Evolutionary conservation across 192 early-diverging fungal genomes (phyloP).

Genomic region (Pilobolus umbonatus): DNA sequence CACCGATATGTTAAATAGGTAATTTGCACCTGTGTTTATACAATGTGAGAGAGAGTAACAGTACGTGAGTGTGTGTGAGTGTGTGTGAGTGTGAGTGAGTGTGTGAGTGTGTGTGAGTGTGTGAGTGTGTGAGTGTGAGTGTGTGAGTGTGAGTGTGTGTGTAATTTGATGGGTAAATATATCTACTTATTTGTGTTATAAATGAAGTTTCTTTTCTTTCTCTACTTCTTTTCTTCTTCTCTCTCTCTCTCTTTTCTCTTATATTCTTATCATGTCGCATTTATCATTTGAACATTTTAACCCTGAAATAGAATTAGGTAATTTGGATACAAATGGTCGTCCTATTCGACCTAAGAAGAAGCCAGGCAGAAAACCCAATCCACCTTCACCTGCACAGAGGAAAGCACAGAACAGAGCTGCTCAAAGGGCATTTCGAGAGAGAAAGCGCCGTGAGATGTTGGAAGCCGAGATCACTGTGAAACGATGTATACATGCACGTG

Average conservation of each 20-base stretch:
- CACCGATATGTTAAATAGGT: no score
- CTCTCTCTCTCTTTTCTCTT: background rate
- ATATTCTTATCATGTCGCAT: background rate
- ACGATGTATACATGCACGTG: slow-evolving; percentile 53
- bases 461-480: slow-evolving; percentile 70
- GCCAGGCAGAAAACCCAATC: slow-evolving; percentile 56
- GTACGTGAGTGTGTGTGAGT: no score
- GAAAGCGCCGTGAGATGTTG: slow-evolving; percentile 71
- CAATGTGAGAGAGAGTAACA: no score
- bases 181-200: background rate
- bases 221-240: background rate
- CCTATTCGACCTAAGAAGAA: slow-evolving; percentile 47
- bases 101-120: no score
- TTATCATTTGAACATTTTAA: slow-evolving; percentile 29
- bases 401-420: slow-evolving; percentile 85
- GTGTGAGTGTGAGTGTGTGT: no score
- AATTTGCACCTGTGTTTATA: no score
- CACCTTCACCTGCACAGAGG: slow-evolving; percentile 50
- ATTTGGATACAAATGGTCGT: slow-evolving; percentile 19
- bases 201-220: no score
- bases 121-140: no score
- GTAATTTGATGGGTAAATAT: background rate
- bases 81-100: no score
- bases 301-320: slow-evolving; percentile 13
- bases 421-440: slow-evolving; percentile 85